Evolutionary conservation across 2,329 filamentous ascomycete genomes (phyloP), one percentile per base, ranked within the genome.

Genomic region (Aspergillus eucalypticola): DNA sequence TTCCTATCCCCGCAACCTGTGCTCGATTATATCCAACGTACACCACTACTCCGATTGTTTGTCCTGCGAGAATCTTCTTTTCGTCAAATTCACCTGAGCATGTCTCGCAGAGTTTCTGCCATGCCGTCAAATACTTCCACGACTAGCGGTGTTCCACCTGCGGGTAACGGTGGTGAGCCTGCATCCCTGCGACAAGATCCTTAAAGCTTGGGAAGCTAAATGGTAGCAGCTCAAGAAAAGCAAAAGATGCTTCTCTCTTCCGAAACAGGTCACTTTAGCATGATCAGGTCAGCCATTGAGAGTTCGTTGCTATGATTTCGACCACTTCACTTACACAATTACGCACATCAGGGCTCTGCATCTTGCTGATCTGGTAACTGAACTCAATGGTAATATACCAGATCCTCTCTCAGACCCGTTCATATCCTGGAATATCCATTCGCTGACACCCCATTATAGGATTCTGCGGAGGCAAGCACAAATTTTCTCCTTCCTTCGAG

Each of bases 281-380:
- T 83, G 75, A 73, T 83, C 63, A 81, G 74, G 80, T 81, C 53
- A 63, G 76, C 70, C 48, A 60, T 44, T 35, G 23, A 25, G 25
- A 44, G 55, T 56, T 29, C 54, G 44, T 41, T 44, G 39, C 56
- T 60, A 27, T 46, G 19, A 5, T 15, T 38, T 23, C 29, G n/a
- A 41, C 35, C 39, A 35, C 29, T 29, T 29, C 53, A 46, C 65
- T 69, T 15, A 67, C 61, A 41, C 32, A 60, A 60, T 19, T 60
- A 64, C 32, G 21, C 56, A 50, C 32, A 51, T 57, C 60, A 81
- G 78, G 68, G 79, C 80, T 50, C 71, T 82, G 54, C 80, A 82
- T 68, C 75, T 82, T 56, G 80, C 80, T n/a, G 80, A 82, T 72
- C 69, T 81, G 52, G 79, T 82, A 51, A 82, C 80, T 58, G 79